These are phyloP conservation scores for Morella rubra DNA, from an alignment of 306 rosid genomes.

Conservation along the genomic window DNA sequence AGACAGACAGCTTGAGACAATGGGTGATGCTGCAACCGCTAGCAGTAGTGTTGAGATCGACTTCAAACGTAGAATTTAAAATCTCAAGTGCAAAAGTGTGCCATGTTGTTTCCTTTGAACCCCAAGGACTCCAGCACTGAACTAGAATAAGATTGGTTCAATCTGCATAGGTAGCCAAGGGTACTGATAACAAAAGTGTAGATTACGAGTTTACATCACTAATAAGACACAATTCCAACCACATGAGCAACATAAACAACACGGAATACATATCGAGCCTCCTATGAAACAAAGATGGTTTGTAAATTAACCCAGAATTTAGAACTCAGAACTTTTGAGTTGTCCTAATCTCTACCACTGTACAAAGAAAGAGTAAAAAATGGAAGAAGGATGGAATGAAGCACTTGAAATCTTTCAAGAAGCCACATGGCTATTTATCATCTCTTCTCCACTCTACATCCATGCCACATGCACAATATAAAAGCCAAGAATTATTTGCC, in stretches of 20 bases:
- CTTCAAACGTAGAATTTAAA: no score
- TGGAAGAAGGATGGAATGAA: conserved; percentile 39
- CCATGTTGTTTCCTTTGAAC: no score
- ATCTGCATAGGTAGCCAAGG: no score
- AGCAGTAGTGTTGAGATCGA: no score
- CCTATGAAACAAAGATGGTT: conserved; percentile 4
- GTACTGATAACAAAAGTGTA: no score
- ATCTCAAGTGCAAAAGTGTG: no score
- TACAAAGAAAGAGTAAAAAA: conserved; percentile 52
- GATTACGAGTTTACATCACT: no score
- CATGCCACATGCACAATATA: conserved; percentile 53
- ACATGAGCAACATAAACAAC: background rate
- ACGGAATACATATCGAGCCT: background rate
- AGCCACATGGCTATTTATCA: conserved; percentile 40
- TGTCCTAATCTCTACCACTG: conserved; percentile 52
- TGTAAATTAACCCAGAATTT: conserved; percentile 2
- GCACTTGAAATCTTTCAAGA: conserved; percentile 41
- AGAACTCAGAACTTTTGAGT: conserved; percentile 26
- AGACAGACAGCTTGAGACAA: no score
- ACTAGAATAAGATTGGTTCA: no score
- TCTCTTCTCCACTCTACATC: conserved; percentile 43
- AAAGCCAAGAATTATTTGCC: conserved; percentile 99
- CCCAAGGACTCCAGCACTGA: no score
- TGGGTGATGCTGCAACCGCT: no score
- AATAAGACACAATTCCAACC: background rate